A percentile compares a stretch with the other conserved stretches of the same genome.
Evolutionary conservation across 2,329 filamentous ascomycete genomes (phyloP).

Genomic region (Neopestalotiopsis clavispora): DNA sequence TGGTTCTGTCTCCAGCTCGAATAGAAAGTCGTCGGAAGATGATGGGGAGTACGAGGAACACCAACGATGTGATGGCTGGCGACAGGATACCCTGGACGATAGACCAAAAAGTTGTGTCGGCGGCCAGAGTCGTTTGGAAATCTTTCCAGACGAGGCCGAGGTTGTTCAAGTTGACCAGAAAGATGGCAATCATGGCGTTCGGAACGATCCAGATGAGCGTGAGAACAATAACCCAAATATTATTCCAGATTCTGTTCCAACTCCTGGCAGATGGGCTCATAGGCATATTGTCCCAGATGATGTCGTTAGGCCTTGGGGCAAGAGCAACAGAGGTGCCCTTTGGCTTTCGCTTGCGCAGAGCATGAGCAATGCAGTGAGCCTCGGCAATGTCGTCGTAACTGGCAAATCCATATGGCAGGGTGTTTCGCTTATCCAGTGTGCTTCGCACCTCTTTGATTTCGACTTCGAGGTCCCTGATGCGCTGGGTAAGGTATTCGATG

Average conservation of each 20-base stretch:
- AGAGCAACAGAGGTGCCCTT: slow-evolving; percentile 77
- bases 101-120: slow-evolving; percentile 74
- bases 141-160: slow-evolving; percentile 78
- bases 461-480: slow-evolving; percentile 81
- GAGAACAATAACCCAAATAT: slow-evolving; percentile 80
- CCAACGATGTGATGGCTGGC: slow-evolving; percentile 82
- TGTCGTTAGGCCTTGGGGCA: slow-evolving; percentile 85
- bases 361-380: slow-evolving; percentile 86
- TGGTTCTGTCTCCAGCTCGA: slow-evolving; percentile 85
- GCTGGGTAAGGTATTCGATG: slow-evolving; percentile 88
- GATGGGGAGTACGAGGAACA: slow-evolving; percentile 87
- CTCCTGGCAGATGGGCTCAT: slow-evolving; percentile 70
- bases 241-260: slow-evolving; percentile 78
- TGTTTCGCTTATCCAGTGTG: slow-evolving; percentile 83
- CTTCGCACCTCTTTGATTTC: slow-evolving; percentile 84
- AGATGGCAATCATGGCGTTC: slow-evolving; percentile 93
- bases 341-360: slow-evolving; percentile 79
- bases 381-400: slow-evolving; percentile 89
- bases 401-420: slow-evolving; percentile 91
- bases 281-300: slow-evolving; percentile 94
- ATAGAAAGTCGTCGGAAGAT: slow-evolving; percentile 89
- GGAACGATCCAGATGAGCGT: slow-evolving; percentile 88
- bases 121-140: slow-evolving; percentile 70
- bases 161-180: slow-evolving; percentile 84
- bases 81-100: slow-evolving; percentile 91